A percentile compares a stretch with the other conserved stretches of the same genome.
phyloP scores from a whole-genome alignment of 75 land plant genomes.

The Pinus taeda region DNA sequence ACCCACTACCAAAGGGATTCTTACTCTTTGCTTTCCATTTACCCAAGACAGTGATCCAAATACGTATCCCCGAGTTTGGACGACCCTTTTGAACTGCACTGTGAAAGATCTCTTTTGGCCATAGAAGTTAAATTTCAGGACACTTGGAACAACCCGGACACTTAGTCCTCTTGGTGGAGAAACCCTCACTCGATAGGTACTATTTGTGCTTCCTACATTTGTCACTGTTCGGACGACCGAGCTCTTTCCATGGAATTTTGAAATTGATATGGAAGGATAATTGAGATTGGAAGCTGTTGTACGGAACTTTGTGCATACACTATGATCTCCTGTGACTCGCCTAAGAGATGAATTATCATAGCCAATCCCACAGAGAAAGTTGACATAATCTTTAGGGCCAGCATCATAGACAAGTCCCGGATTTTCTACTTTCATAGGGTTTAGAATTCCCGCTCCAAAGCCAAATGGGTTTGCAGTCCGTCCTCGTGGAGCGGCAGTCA shows the following conservation, averaged over 20 bases:
- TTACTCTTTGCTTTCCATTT: neutral
- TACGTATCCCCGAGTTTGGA: constrained; percentile 36
- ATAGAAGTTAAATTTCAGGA: constrained; percentile 38
- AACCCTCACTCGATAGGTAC: constrained; percentile 46
- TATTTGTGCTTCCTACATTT: constrained; percentile 63
- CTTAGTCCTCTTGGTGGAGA: constrained; percentile 54
- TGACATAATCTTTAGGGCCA: constrained; percentile 38
- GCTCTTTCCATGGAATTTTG: constrained; percentile 28
- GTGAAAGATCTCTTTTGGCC: constrained; percentile 56
- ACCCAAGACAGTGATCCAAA: constrained; percentile 77
- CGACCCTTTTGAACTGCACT: constrained; percentile 37
- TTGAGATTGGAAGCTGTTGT: constrained; percentile 43
- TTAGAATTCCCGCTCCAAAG: constrained; percentile 56
- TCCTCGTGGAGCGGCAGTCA: constrained; percentile 47
- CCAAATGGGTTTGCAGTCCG: constrained; percentile 58
- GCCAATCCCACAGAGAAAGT: constrained; percentile 68
- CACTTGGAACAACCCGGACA: constrained; percentile 54
- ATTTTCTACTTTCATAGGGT: constrained; percentile 39
- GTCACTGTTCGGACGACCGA: constrained; percentile 65
- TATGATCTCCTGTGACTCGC: constrained; percentile 52
- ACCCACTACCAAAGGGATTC: no score
- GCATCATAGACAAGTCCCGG: constrained; percentile 75
- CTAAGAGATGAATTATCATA: constrained; percentile 48
- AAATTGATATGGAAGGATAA: constrained; percentile 72
- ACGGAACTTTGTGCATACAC: constrained; percentile 26